Conservation (phyloP, 805 yeast species). For the Nakazawaea peltata region DNA sequence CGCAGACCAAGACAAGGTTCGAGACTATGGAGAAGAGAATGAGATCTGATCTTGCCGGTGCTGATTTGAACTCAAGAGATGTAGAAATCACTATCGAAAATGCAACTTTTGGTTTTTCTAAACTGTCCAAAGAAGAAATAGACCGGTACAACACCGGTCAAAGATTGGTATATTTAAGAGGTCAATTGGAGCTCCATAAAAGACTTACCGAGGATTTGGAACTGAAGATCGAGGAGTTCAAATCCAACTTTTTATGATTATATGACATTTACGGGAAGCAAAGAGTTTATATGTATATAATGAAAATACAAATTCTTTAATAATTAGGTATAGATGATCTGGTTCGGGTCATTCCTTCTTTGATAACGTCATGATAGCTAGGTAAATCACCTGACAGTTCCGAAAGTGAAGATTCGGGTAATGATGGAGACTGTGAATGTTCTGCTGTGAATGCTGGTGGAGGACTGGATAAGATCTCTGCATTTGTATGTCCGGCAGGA, state of each 20-base stretch:
- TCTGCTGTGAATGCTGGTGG: background rate
- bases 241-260: constrained; percentile 7
- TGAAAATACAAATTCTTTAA: background rate
- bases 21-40: no score
- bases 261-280: no score
- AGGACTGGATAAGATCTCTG: no score
- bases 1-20: no score
- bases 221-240: constrained; percentile 5
- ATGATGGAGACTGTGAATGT: background rate
- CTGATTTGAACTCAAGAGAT: no score
- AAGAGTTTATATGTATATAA: background rate
- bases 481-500: no score
- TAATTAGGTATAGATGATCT: no score
- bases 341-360: no score
- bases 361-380: background rate
- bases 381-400: background rate
- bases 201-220: constrained; percentile 2
- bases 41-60: no score
- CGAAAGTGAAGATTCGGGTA: background rate
- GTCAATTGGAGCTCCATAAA: constrained; percentile 1
- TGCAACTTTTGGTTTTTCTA: background rate
- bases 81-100: constrained; percentile 8
- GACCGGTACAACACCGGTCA: constrained; percentile 2
- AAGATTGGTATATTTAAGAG: constrained; percentile 5
- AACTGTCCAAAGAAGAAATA: constrained; percentile 2